These are phyloP conservation scores for Pinus taeda DNA, from an alignment of 75 land plant genomes.

Conservation along the genomic window DNA sequence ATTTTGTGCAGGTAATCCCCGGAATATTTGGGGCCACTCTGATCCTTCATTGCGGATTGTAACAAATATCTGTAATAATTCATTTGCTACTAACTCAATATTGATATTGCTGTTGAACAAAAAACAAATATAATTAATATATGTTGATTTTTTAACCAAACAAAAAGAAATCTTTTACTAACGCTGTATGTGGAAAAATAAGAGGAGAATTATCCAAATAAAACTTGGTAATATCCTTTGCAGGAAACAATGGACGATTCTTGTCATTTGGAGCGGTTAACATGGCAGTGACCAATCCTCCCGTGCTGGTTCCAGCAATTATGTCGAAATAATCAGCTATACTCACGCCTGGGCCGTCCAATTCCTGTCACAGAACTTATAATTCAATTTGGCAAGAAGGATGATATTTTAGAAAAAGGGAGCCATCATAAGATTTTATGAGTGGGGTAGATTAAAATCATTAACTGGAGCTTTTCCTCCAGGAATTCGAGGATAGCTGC, in stretches of 20 bases:
- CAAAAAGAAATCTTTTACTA: too few species aligned
- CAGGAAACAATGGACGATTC: slow-evolving; percentile 40
- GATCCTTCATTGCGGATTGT: too few species aligned
- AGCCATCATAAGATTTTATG: too few species aligned
- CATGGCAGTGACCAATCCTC: slow-evolving; percentile 48
- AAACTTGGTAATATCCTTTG: slow-evolving; percentile 27
- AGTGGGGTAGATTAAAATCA: too few species aligned
- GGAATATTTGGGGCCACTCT: slow-evolving; percentile 45
- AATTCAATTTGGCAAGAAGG: too few species aligned
- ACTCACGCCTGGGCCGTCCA: slow-evolving; percentile 52
- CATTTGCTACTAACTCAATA: background rate
- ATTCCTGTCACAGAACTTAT: slow-evolving; percentile 19
- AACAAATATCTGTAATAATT: background rate
- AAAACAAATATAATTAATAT: background rate
- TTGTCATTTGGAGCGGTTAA: slow-evolving; percentile 37
- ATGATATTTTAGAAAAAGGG: too few species aligned
- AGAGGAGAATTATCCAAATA: slow-evolving; percentile 20
- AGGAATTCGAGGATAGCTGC: background rate
- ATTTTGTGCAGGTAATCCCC: slow-evolving; percentile 25
- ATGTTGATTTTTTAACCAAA: too few species aligned
- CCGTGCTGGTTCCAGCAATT: slow-evolving; percentile 48
- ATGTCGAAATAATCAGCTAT: slow-evolving; percentile 49
- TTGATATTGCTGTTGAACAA: background rate
- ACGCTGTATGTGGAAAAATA: slow-evolving; percentile 11
- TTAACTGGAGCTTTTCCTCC: background rate